Percentiles rank a stretch among this genome's conserved stretches.
Conservation (phyloP, 2,329 filamentous ascomycete genomes). For the Aureobasidium sp. region DNA sequence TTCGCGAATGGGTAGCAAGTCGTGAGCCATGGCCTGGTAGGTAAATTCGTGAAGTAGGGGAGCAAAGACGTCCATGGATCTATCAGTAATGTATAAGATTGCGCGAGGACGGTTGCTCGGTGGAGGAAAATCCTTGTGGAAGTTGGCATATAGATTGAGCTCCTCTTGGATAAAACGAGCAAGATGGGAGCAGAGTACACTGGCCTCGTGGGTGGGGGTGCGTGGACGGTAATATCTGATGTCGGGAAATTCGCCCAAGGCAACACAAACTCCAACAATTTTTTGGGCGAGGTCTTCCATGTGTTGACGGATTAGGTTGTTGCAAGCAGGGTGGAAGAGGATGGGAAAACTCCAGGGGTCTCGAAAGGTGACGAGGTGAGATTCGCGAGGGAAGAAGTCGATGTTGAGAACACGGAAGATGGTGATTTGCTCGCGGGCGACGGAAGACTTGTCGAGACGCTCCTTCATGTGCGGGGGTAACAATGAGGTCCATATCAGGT, state of each 20-base stretch:
- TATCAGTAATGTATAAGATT: conserved; percentile 77
- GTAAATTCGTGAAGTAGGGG: conserved; percentile 93
- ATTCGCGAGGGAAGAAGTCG: conserved; percentile 85
- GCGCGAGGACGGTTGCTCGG: conserved; percentile 69
- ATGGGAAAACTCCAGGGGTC: conserved; percentile 95
- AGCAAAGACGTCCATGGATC: conserved; percentile 84
- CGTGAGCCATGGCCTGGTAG: conserved; percentile 97
- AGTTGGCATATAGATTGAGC: conserved; percentile 79
- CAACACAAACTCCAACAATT: conserved; percentile 82
- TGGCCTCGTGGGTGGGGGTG: conserved; percentile 72
- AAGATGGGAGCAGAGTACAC: conserved; percentile 77
- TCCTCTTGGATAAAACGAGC: conserved; percentile 88
- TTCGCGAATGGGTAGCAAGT: conserved; percentile 80
- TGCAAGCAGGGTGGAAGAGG: conserved; percentile 85
- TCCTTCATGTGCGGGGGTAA: conserved; percentile 62
- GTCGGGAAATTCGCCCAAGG: conserved; percentile 86
- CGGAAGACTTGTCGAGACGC: conserved; percentile 63
- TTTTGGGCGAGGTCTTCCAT: conserved; percentile 82
- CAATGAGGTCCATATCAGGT: conserved; percentile 76
- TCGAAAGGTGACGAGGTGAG: conserved; percentile 80
- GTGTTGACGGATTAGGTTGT: conserved; percentile 71
- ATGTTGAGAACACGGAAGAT: conserved; percentile 75
- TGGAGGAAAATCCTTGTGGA: conserved; percentile 76
- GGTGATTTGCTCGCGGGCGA: conserved; percentile 65
- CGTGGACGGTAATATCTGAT: conserved; percentile 82